phyloP scores from a whole-genome alignment of 495 filamentous ascomycete genomes.

The Polyplosphaeria fusca region DNA sequence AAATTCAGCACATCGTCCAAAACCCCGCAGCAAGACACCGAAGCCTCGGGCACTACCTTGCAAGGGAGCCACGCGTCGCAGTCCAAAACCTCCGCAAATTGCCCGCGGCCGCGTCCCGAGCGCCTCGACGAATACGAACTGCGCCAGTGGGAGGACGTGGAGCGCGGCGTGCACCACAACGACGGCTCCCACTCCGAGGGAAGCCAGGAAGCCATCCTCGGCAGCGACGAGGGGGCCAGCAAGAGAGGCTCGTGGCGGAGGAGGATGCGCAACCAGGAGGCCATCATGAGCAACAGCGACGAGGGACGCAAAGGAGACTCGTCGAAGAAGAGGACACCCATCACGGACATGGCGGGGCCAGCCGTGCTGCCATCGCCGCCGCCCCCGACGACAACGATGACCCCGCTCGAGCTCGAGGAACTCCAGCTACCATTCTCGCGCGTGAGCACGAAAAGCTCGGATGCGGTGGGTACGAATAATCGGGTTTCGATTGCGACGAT shows the following conservation, averaged over 20 bases:
- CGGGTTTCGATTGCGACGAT: no score
- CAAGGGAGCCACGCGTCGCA: not conserved
- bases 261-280: not conserved
- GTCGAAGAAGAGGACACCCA: no score
- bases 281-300: no score
- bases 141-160: conserved; percentile 6
- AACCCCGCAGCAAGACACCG: not conserved
- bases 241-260: not conserved
- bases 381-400: no score
- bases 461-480: not conserved
- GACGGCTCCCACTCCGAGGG: not conserved
- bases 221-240: not conserved
- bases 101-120: not conserved
- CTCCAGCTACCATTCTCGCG: no score
- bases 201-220: conserved; percentile 4
- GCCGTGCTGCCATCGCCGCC: no score
- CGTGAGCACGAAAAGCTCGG: not conserved
- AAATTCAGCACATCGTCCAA: not conserved
- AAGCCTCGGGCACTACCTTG: not conserved
- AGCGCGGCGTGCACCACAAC: not conserved
- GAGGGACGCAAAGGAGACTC: no score
- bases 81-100: not conserved
- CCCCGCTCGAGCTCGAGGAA: no score
- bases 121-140: not conserved
- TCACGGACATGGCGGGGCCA: no score